These are phyloP conservation scores for Glomus cerebriforme DNA, from an alignment of 192 early-diverging fungal species.

Conservation along the genomic window DNA sequence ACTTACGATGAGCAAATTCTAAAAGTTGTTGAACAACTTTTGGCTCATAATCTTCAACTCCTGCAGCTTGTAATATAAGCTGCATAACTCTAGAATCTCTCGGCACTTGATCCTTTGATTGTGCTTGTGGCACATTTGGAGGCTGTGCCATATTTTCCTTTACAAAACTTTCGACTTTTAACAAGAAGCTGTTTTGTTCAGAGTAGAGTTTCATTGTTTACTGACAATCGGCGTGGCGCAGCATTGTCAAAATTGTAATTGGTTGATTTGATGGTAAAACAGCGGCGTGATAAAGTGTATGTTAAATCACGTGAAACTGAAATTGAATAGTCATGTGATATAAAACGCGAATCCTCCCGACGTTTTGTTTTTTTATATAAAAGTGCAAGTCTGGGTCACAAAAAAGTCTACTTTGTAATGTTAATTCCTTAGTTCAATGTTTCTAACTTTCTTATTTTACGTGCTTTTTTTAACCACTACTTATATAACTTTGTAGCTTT, in stretches of 20 bases:
- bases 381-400: too few species aligned
- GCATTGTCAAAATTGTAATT: neutral
- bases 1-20: conserved; percentile 85
- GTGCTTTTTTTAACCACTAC: too few species aligned
- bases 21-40: conserved; percentile 88
- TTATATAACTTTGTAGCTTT: too few species aligned
- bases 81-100: conserved; percentile 73
- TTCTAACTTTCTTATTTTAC: too few species aligned
- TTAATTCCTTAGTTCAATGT: too few species aligned
- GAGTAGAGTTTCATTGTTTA: neutral
- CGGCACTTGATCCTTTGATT: conserved; percentile 25
- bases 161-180: neutral
- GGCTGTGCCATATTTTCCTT: neutral
- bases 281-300: too few species aligned
- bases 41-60: conserved; percentile 87
- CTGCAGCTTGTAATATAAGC: conserved; percentile 80
- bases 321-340: neutral
- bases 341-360: neutral
- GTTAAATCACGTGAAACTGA: too few species aligned
- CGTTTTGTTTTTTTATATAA: too few species aligned
- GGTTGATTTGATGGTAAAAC: neutral
- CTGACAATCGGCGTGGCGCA: neutral
- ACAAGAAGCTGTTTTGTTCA: too few species aligned
- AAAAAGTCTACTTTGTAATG: too few species aligned
- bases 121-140: conserved; percentile 6